These are phyloP conservation scores for Aquanectria penicillioides DNA, from an alignment of 2,329 filamentous ascomycete species.

Conservation along the genomic window DNA sequence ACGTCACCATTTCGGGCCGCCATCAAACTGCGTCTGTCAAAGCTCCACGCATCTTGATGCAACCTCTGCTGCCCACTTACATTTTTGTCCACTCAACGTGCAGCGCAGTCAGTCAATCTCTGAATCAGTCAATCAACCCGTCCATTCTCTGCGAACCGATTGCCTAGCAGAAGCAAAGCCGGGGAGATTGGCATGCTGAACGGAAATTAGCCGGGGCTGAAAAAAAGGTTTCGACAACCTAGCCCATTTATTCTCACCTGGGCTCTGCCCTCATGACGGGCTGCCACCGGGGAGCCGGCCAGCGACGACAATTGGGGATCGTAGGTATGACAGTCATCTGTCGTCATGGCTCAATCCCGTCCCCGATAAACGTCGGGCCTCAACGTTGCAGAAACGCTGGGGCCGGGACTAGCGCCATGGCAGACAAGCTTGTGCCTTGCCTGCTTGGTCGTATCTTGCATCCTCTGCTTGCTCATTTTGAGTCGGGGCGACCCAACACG, in stretches of 20 bases:
- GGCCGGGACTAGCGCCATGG: not conserved
- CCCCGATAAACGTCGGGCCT: constrained; percentile 16
- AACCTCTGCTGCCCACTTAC: not conserved
- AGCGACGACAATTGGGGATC: not conserved
- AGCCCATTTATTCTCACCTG: too few relatives aligned
- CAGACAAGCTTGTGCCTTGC: not conserved
- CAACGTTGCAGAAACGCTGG: constrained; percentile 5
- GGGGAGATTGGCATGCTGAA: not conserved
- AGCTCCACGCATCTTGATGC: constrained; percentile 6
- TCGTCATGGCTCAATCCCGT: not conserved
- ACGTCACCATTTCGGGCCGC: constrained; percentile 6
- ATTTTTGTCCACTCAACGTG: not conserved
- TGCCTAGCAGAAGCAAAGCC: not conserved
- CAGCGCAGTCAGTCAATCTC: not conserved
- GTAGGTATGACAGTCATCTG: not conserved
- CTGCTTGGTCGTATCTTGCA: constrained; percentile 19
- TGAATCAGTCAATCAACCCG: not conserved
- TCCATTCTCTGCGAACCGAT: too few relatives aligned
- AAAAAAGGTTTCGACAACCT: too few relatives aligned
- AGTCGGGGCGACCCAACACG: constrained; percentile 11
- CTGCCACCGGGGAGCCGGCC: not conserved
- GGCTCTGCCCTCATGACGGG: too few relatives aligned
- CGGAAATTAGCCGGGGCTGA: not conserved
- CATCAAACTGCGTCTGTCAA: not conserved
- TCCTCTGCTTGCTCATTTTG: not conserved